Percentiles rank a stretch among this genome's conserved stretches.
Evolutionary conservation across 140 eudicot genomes (phyloP).

Genomic region (Cichorium intybus): DNA sequence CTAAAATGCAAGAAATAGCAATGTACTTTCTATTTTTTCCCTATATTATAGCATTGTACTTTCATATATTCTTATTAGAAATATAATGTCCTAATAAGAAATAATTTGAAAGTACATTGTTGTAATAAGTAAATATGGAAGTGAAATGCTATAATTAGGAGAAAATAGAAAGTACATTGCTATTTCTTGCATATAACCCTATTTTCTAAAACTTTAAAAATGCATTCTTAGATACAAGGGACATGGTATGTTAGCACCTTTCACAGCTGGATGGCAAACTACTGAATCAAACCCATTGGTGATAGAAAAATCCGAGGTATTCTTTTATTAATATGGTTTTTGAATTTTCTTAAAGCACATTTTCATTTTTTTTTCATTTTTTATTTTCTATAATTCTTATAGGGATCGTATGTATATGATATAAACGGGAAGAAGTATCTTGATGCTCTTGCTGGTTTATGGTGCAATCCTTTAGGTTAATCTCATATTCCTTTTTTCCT

Average conservation of each 20-base stretch:
- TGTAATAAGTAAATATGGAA: too few relatives aligned
- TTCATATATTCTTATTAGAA: too few relatives aligned
- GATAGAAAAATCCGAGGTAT: conserved; percentile 84
- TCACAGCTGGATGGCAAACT: conserved; percentile 91
- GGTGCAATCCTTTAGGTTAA: conserved; percentile 85
- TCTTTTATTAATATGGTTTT: background rate
- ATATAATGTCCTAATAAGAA: too few relatives aligned
- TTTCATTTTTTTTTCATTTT: background rate
- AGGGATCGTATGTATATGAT: conserved; percentile 89
- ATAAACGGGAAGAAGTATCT: conserved; percentile 75
- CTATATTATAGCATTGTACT: too few relatives aligned
- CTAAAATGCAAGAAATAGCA: too few relatives aligned
- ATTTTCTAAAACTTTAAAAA: background rate
- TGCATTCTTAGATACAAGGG: conserved; percentile 59
- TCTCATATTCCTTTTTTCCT: background rate
- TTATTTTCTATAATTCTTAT: conserved; percentile 12
- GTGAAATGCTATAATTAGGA: too few relatives aligned
- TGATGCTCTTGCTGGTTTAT: conserved; percentile 91
- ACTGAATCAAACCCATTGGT: conserved; percentile 66
- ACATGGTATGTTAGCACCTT: conserved; percentile 92
- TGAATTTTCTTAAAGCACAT: background rate
- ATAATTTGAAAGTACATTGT: too few relatives aligned
- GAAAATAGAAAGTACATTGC: too few relatives aligned
- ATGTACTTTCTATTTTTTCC: too few relatives aligned
- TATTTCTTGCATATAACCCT: too few relatives aligned